Conservation (phyloP, 768 basidiomycete genomes). For the Lactarius psammicola region DNA sequence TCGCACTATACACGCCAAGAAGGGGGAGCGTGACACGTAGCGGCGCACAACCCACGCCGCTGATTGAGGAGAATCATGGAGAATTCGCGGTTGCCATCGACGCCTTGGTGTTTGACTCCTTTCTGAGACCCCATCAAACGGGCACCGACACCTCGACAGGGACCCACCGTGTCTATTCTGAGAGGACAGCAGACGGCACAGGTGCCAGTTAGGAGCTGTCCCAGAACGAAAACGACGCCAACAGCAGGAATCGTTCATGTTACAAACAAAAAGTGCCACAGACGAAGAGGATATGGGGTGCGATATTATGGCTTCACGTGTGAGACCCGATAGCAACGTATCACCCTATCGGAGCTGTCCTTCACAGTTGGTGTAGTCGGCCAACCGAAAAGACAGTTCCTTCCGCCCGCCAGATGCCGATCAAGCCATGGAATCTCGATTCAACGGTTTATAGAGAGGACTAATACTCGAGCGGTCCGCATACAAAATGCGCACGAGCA, state of each 20-base stretch:
- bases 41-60: background rate
- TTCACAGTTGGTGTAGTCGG: background rate
- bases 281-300: background rate
- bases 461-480: background rate
- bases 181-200: too few species aligned
- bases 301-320: background rate
- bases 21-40: slow-evolving; percentile 7
- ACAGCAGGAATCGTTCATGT: background rate
- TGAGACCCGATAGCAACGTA: background rate
- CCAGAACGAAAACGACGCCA: background rate
- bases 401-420: background rate
- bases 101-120: background rate
- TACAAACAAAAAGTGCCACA: background rate
- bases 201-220: background rate
- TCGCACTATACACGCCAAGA: background rate
- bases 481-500: background rate
- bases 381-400: background rate
- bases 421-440: background rate
- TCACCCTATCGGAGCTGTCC: too few species aligned
- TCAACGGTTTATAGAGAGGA: background rate
- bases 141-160: too few species aligned
- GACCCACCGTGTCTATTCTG: background rate
- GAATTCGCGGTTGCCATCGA: background rate
- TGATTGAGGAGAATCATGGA: background rate
- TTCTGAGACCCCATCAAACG: slow-evolving; percentile 1